Evolutionary conservation across 768 basidiomycete species (phyloP), one percentile per base, ranked within the genome.

Genomic region (Tricholoma terreum): DNA sequence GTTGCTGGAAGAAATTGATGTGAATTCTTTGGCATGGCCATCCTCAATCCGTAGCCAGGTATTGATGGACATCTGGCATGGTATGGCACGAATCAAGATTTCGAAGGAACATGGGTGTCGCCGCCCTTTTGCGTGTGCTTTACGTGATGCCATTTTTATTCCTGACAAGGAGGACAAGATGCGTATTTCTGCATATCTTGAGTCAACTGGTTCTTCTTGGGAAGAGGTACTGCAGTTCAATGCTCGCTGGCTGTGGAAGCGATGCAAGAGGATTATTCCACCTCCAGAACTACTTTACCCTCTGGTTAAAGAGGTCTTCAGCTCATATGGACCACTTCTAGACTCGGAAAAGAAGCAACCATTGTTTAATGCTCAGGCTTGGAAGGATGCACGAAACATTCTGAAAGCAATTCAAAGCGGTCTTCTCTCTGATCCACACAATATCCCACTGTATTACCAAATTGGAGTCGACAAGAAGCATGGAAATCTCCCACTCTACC

Each of bases 241-340:
- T 9, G 60, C 73, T 2, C 19, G 38, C 1, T 75, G 69, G 68
- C 24, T 75, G 3, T 65, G 64, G 59, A 55, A 57, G 11, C 65
- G 55, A 2, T 69, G 70, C 50, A 62, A 63, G 24, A 59, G 63
- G 0, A 60, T 61, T 12, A 70, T 77, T 24, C 73, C 75, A 9
- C 70, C 73, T 4, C 62, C 74, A 0, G 59, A 74, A 19, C 52
- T 60, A 6, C 66, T 76, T 9, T 63, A 69, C 42, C 59, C 56
- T 6, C 50, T 63, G 10, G 69, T 76, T 24, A 8, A 50, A 0
- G 33, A 61, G 0, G 66, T 76, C 2, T 73, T 76, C 45, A 17
- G 48, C 1, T 67, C 59, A 17, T 76, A 65, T 63, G 74, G 73
- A 0, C 69, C 74, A 6, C 53, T 77, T 6, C n/a, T n/a, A n/a